A percentile compares a stretch with the other conserved stretches of the same genome.
These are phyloP conservation scores for Clavispora carvajalis DNA, from an alignment of 805 yeast species.

Conservation along the genomic window DNA sequence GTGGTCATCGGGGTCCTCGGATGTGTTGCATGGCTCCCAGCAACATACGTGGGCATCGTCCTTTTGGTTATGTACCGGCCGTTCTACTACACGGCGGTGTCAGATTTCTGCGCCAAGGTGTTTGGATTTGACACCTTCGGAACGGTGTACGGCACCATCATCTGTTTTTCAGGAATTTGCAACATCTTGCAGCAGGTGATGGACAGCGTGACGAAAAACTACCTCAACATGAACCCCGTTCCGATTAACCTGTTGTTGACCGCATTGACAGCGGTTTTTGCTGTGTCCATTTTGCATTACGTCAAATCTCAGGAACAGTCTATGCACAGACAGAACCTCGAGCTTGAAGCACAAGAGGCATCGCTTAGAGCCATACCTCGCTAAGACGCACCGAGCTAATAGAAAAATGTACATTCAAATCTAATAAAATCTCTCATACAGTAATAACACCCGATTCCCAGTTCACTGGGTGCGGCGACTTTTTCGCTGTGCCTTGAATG, in stretches of 20 bases:
- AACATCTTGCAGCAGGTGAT: constrained; percentile 67
- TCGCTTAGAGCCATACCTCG: constrained; percentile 43
- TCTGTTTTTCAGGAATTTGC: constrained; percentile 76
- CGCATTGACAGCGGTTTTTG: constrained; percentile 48
- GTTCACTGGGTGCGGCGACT: neutral
- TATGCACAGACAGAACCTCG: constrained; percentile 48
- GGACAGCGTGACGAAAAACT: constrained; percentile 65
- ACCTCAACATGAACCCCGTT: constrained; percentile 67
- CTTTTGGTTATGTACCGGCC: constrained; percentile 82
- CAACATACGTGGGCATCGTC: constrained; percentile 65
- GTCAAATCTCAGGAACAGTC: constrained; percentile 37
- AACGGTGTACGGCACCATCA: constrained; percentile 81
- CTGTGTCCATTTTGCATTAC: constrained; percentile 37
- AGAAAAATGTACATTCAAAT: constrained; percentile 2
- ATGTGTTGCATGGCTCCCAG: constrained; percentile 46
- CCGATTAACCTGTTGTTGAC: constrained; percentile 67
- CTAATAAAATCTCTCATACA: neutral
- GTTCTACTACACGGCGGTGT: constrained; percentile 85
- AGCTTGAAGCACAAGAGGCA: constrained; percentile 61
- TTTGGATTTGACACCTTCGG: constrained; percentile 93
- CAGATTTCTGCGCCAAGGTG: constrained; percentile 87
- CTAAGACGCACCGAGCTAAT: constrained; percentile 11
- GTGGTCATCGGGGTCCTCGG: constrained; percentile 69
- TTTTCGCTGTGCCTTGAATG: constrained; percentile 6
- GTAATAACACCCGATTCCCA: neutral